phyloP scores from a whole-genome alignment of 208 protist species.

The Trypanosoma melophagium region DNA sequence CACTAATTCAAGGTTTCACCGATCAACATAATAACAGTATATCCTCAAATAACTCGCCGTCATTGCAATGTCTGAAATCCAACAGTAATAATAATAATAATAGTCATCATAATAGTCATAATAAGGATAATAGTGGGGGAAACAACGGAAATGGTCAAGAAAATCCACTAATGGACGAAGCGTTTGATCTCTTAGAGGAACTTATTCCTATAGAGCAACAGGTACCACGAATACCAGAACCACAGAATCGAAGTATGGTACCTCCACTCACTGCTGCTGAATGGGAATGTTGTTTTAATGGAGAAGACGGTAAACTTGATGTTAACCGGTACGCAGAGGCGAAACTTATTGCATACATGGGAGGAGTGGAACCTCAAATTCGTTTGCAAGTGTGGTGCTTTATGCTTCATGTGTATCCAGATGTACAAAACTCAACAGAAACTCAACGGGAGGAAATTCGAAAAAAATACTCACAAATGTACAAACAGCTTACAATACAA shows the following conservation, averaged over 20 bases:
- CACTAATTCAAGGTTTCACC: background rate
- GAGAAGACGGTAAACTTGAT: conserved; percentile 32
- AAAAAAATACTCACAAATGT: conserved; percentile 39
- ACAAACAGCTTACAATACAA: conserved; percentile 63
- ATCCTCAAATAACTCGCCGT: no score
- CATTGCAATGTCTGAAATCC: no score
- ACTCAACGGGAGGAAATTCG: conserved; percentile 35
- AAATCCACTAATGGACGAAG: conserved; percentile 8
- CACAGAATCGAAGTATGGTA: conserved; percentile 10
- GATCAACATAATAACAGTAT: background rate
- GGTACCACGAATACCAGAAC: conserved; percentile 16
- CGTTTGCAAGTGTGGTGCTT: conserved; percentile 80
- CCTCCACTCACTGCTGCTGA: conserved; percentile 33
- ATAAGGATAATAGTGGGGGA: no score
- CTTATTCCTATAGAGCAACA: conserved; percentile 26
- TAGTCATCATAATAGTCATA: no score
- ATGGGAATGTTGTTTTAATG: conserved; percentile 32
- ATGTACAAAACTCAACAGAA: conserved; percentile 25
- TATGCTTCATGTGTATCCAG: conserved; percentile 59
- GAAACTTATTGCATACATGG: conserved; percentile 29
- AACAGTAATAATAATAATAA: no score
- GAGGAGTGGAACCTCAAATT: conserved; percentile 46
- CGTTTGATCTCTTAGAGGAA: conserved; percentile 25
- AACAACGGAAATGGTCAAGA: background rate
- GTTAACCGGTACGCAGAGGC: conserved; percentile 12